Base-by-base conservation (phyloP, 495 filamentous ascomycete genomes). In the Daldinia vernicosa region DNA sequence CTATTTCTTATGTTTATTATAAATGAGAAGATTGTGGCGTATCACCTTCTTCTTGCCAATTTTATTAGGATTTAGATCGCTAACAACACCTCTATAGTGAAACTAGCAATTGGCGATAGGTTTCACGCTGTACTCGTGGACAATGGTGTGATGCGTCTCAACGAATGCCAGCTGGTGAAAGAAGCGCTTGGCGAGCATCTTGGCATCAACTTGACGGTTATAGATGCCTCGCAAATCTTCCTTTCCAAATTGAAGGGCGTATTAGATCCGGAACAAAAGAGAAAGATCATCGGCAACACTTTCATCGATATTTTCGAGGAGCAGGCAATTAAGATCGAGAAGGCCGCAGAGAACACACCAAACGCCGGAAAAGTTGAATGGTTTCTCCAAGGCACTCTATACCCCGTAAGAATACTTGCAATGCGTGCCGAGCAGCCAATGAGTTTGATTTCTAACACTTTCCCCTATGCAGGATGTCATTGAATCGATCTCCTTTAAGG, bases 91-190 rank as follows among this genome's bases (percentile, higher is more conserved):
- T 58, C 51, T 4, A 30, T 43, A 70, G 60, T 76, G 57, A 81
- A 89, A 28, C 85, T 90, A 62, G 92, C 91, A 19, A 95, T 96
- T 68, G 93, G 93, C 7, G 88, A 92, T 70, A 87, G 95, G 9
- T 98, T 97, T 82, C 89, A 96, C 68, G 94, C 95, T 40, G 89
- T 99, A 0, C 85, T 97, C 0, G 89, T 98, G 17, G 88, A 99
- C 81, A 97, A 93, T 66, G 79, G 78, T 63, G 65, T 93, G 57
- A 90, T 99, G 88, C 88, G 95, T 40, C 83, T 94, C 39, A 89
- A 96, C 71, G 95, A 99, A 80, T 93, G 90, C 70, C 81, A 89
- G 70, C 81, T 86, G 70, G 95, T 97, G 39, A 86, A 96, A 73
- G 81, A 93, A 78, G 91, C 87, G 0, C 84, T 99, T 17, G 84